A percentile compares a stretch with the other conserved stretches of the same genome.
Conservation (phyloP, 768 basidiomycete species). For the Pleurotus djamor region DNA sequence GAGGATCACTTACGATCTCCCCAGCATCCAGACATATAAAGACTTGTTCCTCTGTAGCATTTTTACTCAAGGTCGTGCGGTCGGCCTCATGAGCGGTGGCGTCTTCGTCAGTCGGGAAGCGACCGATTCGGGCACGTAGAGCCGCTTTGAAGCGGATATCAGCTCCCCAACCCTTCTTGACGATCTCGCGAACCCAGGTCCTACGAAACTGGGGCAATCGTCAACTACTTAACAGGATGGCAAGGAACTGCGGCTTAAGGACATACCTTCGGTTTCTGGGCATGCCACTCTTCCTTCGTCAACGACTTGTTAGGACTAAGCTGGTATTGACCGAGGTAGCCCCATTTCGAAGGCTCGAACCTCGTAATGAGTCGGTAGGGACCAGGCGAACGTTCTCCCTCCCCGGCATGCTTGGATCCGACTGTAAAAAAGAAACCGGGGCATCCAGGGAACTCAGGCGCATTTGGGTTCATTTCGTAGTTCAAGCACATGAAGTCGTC, state of each 20-base stretch:
- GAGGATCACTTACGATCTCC: conserved; percentile 23
- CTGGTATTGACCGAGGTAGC: conserved; percentile 29
- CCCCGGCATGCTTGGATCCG: too few species aligned
- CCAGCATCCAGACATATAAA: conserved; percentile 21
- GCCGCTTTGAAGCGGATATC: conserved; percentile 21
- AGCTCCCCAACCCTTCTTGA: conserved; percentile 22
- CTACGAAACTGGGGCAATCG: conserved; percentile 17
- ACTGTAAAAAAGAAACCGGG: too few species aligned
- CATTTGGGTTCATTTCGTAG: too few species aligned
- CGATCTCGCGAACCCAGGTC: conserved; percentile 25
- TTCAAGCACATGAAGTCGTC: too few species aligned
- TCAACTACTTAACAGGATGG: not conserved
- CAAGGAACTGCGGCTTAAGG: too few species aligned
- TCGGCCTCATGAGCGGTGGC: conserved; percentile 7
- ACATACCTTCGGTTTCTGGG: conserved; percentile 2
- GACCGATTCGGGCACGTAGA: conserved; percentile 19
- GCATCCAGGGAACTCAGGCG: too few species aligned
- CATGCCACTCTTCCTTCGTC: conserved; percentile 22
- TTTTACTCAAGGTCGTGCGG: too few species aligned
- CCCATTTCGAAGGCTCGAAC: conserved; percentile 15
- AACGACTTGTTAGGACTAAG: conserved; percentile 9
- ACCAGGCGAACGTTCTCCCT: too few species aligned
- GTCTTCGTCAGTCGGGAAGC: conserved; percentile 23
- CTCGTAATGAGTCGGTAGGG: conserved; percentile 10
- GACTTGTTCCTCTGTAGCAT: conserved; percentile 24